phyloP scores from a whole-genome alignment of 2,329 filamentous ascomycete species.

The Penicillium brasilianum region DNA sequence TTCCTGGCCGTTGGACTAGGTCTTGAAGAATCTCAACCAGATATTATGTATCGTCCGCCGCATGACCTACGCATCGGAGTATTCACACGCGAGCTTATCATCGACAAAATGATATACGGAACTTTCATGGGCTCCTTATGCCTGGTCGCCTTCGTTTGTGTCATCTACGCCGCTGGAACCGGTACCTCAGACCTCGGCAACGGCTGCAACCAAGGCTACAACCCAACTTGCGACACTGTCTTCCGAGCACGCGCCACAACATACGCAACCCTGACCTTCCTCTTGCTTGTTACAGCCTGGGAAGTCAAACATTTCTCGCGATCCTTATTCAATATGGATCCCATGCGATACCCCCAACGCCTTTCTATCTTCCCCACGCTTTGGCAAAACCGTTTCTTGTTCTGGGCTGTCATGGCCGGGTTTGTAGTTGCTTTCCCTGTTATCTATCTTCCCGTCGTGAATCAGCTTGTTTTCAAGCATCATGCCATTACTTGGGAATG shows the following conservation, averaged over 20 bases:
- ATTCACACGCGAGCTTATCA: slow-evolving; percentile 48
- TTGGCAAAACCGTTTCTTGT: slow-evolving; percentile 73
- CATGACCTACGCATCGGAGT: slow-evolving; percentile 60
- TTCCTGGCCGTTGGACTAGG: slow-evolving; percentile 86
- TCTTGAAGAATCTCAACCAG: slow-evolving; percentile 73
- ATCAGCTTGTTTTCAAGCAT: slow-evolving; percentile 68
- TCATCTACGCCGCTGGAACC: slow-evolving; percentile 44
- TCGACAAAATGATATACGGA: slow-evolving; percentile 50
- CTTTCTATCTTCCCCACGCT: slow-evolving; percentile 68
- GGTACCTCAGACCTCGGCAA: slow-evolving; percentile 57
- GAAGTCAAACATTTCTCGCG: slow-evolving; percentile 75
- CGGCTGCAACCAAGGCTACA: slow-evolving; percentile 60
- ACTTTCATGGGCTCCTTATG: slow-evolving; percentile 54
- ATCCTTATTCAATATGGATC: slow-evolving; percentile 71
- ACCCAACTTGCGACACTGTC: slow-evolving; percentile 56
- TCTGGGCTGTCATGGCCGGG: slow-evolving; percentile 66
- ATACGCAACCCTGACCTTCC: slow-evolving; percentile 76
- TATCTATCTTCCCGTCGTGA: slow-evolving; percentile 70
- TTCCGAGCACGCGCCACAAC: slow-evolving; percentile 74
- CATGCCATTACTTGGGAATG: slow-evolving; percentile 70
- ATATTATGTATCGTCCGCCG: slow-evolving; percentile 80
- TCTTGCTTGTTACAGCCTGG: slow-evolving; percentile 76
- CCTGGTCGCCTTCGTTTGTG: slow-evolving; percentile 45
- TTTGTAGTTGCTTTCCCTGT: slow-evolving; percentile 62
- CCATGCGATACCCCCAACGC: slow-evolving; percentile 61